These are phyloP conservation scores for Capniomyces stellatus DNA, from an alignment of 371 early-diverging fungal genomes.

Conservation along the genomic window DNA sequence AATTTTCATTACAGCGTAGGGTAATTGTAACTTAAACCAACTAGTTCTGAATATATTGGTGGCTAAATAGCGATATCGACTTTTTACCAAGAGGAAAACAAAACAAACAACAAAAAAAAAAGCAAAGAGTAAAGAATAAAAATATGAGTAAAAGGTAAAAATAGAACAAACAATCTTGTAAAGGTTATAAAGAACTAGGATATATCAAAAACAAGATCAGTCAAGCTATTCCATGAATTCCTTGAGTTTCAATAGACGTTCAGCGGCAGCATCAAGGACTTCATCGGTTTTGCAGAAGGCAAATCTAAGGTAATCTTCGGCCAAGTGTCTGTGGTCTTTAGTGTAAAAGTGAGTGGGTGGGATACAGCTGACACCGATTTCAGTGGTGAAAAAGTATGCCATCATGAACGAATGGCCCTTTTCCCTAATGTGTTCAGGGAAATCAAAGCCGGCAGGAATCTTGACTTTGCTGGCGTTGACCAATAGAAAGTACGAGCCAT, in stretches of 20 bases:
- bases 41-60: no score
- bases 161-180: no score
- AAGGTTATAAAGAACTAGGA: no score
- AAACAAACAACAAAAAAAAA: no score
- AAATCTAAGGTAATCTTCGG: slow-evolving; percentile 65
- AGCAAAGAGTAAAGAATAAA: no score
- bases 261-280: slow-evolving; percentile 55
- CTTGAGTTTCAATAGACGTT: slow-evolving; percentile 43
- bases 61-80: no score
- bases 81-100: no score
- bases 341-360: slow-evolving; percentile 85
- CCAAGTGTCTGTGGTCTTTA: slow-evolving; percentile 43
- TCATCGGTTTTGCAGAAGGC: slow-evolving; percentile 89
- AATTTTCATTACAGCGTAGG: no score
- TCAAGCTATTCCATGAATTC: slow-evolving; percentile 16
- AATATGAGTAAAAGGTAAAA: no score
- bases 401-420: slow-evolving; percentile 59
- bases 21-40: no score
- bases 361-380: slow-evolving; percentile 82
- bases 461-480: slow-evolving; percentile 56
- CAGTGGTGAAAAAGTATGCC: slow-evolving; percentile 72
- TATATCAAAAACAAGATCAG: no score
- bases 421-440: slow-evolving; percentile 39
- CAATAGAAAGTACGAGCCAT: slow-evolving; percentile 87
- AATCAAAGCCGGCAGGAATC: slow-evolving; percentile 39